Evolutionary conservation across 208 protist genomes (phyloP).

Genomic region (Porcisia hertigi): DNA sequence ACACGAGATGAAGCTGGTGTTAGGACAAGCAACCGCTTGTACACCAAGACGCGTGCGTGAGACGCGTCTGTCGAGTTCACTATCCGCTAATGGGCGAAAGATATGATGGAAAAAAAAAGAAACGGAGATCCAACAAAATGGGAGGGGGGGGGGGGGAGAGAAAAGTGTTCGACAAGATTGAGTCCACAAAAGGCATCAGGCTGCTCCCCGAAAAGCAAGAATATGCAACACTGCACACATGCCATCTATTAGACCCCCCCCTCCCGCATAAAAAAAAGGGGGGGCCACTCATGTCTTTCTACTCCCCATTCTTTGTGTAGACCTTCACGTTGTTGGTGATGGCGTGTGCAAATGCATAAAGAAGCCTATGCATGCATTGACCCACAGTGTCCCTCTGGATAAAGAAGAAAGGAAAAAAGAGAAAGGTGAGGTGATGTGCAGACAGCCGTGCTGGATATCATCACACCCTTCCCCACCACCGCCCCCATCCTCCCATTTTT

Average conservation of each 20-base stretch:
- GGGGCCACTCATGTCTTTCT: too few relatives aligned
- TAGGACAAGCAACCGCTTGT: too few relatives aligned
- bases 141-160: not conserved
- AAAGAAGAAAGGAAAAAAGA: not conserved
- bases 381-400: not conserved
- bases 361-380: not conserved
- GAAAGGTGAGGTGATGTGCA: not conserved
- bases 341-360: not conserved
- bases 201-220: not conserved
- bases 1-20: not conserved
- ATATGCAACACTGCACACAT: too few relatives aligned
- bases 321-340: not conserved
- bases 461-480: not conserved
- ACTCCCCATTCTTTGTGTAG: too few relatives aligned
- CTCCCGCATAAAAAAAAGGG: too few relatives aligned
- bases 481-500: too few relatives aligned
- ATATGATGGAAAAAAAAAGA: too few relatives aligned
- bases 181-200: not conserved
- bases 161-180: not conserved
- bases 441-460: not conserved
- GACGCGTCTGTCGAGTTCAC: not conserved
- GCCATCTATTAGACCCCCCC: too few relatives aligned
- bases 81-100: not conserved
- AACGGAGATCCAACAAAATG: not conserved
- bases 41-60: not conserved